Percentiles rank a stretch among this genome's conserved stretches.
Evolutionary conservation across 768 basidiomycete species (phyloP).

Genomic region (Russula sp.): DNA sequence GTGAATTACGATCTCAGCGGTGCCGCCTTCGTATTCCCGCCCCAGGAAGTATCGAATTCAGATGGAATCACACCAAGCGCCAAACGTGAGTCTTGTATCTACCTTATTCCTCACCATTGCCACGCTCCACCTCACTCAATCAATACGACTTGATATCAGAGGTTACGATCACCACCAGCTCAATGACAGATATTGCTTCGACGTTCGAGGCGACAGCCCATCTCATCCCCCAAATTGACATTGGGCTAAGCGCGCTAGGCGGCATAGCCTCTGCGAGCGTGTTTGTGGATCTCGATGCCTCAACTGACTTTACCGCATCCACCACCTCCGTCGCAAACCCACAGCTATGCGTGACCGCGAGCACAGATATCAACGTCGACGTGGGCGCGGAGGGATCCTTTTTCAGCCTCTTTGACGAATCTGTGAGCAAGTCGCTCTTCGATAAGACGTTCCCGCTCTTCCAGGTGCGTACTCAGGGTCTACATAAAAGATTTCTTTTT

Average conservation of each 20-base stretch:
- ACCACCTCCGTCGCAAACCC: no score
- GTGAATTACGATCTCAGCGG: background rate
- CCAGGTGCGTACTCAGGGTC: no score
- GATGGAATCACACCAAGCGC: no score
- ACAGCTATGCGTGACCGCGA: no score
- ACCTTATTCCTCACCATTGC: no score
- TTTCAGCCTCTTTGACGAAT: background rate
- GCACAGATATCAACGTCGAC: no score
- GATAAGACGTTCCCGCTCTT: background rate
- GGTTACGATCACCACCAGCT: background rate
- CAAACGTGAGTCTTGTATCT: no score
- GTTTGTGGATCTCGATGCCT: slow-evolving; percentile 9
- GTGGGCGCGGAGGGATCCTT: background rate
- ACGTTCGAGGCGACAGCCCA: slow-evolving; percentile 45
- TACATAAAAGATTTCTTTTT: no score
- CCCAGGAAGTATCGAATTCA: background rate
- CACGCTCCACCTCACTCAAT: no score
- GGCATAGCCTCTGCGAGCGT: background rate
- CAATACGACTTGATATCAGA: no score
- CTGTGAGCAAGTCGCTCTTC: background rate
- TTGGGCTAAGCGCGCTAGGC: slow-evolving; percentile 8
- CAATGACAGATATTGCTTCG: background rate
- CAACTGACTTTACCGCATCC: no score
- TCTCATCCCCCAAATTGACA: slow-evolving; percentile 43
- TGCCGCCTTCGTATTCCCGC: background rate